Percentiles rank a stretch among this genome's conserved stretches.
These are phyloP conservation scores for Ilex asprella DNA, from an alignment of 257 asterid species.

Conservation along the genomic window DNA sequence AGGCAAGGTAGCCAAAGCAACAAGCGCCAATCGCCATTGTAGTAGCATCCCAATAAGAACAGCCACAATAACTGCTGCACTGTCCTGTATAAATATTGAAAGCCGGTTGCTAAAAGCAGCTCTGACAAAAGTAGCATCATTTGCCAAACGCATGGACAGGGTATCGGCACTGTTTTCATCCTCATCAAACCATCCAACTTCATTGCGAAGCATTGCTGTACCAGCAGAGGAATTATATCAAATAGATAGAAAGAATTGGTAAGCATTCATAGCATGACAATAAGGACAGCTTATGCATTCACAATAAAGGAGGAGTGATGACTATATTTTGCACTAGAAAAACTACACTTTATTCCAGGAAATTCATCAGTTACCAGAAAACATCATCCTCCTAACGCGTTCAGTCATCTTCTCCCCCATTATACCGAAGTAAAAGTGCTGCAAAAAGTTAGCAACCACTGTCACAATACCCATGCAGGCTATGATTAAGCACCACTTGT, in stretches of 20 bases:
- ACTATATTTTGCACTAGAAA: slow-evolving; percentile 3
- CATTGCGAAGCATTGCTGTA: slow-evolving; percentile 99
- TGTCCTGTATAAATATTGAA: slow-evolving; percentile 93
- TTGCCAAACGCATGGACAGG: slow-evolving; percentile 95
- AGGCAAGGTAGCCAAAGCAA: slow-evolving; percentile 94
- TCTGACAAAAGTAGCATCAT: slow-evolving; percentile 99
- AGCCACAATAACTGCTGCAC: slow-evolving; percentile 91
- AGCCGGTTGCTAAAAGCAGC: slow-evolving; percentile 99
- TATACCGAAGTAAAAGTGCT: slow-evolving; percentile 97
- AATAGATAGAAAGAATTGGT: background rate
- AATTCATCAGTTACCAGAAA: slow-evolving; percentile 60
- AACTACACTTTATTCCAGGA: slow-evolving; percentile 2
- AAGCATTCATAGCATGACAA: background rate
- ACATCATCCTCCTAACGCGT: slow-evolving; percentile 99
- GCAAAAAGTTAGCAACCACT: slow-evolving; percentile 88
- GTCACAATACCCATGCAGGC: slow-evolving; percentile 97
- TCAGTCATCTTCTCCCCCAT: slow-evolving; percentile 99
- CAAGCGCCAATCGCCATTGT: slow-evolving; percentile 96
- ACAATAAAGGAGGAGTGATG: background rate
- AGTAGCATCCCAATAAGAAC: slow-evolving; percentile 88
- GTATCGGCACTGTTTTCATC: slow-evolving; percentile 99
- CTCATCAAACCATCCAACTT: slow-evolving; percentile 98
- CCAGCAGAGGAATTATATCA: background rate
- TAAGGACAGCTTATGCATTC: background rate
- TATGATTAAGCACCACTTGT: slow-evolving; percentile 88